Conservation (phyloP, 192 early-diverging fungal genomes). For the Coemansia furcata region DNA sequence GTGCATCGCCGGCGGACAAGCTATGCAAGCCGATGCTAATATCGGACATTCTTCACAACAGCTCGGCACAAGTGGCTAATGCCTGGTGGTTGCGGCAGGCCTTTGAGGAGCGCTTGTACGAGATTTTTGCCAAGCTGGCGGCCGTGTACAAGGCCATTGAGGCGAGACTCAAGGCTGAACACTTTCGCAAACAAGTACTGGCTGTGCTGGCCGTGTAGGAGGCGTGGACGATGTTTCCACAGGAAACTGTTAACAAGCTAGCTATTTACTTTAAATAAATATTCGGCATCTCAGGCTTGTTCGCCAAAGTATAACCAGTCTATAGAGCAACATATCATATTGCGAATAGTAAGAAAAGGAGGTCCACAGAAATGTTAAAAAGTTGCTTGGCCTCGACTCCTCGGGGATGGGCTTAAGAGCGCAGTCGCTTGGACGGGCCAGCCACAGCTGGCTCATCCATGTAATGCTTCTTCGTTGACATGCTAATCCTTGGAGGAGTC, state of each 20-base stretch:
- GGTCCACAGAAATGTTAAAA: not conserved
- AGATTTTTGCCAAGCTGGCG: no score
- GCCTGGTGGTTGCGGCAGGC: conserved; percentile 84
- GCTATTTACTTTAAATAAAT: not conserved
- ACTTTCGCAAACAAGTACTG: conserved; percentile 66
- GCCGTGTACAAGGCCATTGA: conserved; percentile 56
- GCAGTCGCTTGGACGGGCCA: not conserved
- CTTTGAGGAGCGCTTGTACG: no score
- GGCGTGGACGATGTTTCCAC: conserved; percentile 69
- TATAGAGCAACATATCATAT: not conserved
- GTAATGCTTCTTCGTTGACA: not conserved
- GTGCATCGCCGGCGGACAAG: conserved; percentile 61
- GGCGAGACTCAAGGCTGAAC: conserved; percentile 79
- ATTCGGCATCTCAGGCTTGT: no score
- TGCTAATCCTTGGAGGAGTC: not conserved
- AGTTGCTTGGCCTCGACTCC: no score
- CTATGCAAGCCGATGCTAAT: conserved; percentile 74
- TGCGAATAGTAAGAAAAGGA: not conserved
- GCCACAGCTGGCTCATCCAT: not conserved
- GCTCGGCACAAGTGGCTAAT: conserved; percentile 71
- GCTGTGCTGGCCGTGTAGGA: conserved; percentile 51
- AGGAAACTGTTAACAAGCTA: conserved; percentile 14
- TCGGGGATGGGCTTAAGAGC: not conserved
- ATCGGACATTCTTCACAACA: conserved; percentile 87
- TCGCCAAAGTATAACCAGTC: no score